Base-by-base conservation (phyloP, 2,329 filamentous ascomycete species). In the Nothomitra cinnamomea region DNA sequence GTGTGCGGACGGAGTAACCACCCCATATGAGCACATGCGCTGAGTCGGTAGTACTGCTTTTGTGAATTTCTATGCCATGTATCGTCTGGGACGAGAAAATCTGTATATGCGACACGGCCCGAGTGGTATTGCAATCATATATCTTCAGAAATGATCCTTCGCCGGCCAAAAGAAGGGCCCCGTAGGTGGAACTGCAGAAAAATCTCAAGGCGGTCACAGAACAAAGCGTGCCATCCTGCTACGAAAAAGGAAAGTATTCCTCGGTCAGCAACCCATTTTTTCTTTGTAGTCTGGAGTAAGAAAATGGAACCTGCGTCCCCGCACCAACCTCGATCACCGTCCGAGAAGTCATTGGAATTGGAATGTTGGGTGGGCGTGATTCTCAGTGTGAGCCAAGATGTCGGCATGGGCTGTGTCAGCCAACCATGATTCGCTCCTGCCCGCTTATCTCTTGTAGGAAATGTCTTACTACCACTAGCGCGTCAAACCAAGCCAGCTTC, bases 81-180 rank as follows among this genome's bases (percentile, higher is more conserved):
- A 92, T 78, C 2, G 79, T 70, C 63, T 90, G 85, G n/a, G 73
- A 72, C 15, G 67, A 61, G 61, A 92, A 89, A 28, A 87, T 66
- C 22, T 66, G 65, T 51, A 75, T 61, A 50, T 63, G 21, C 56
- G 62, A 3, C 63, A 66, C 3, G 60, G 62, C 13, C 59, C 60
- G 41, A 55, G 54, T 51, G 61, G 53, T 48, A 10, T 41, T 55
- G 6, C 67, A 60, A 55, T 74, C 66, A 60, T 79, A 80, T 52
- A 82, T 61, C 32, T 71, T 72, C 32, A 85, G 66, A 57, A 73
- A 70, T 7, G 72, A 73, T 55, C 83, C 80, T 62, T 84, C 78
- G 41, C 75, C 80, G 1, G 74, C 75, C 25, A 84, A 67, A 22
- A 82, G 63, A 52, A 75, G 72, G 19, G 63, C 58, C 21, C 57